Evolutionary conservation across 805 yeast genomes (phyloP).

Genomic region (Saccharomyces eubayanus): DNA sequence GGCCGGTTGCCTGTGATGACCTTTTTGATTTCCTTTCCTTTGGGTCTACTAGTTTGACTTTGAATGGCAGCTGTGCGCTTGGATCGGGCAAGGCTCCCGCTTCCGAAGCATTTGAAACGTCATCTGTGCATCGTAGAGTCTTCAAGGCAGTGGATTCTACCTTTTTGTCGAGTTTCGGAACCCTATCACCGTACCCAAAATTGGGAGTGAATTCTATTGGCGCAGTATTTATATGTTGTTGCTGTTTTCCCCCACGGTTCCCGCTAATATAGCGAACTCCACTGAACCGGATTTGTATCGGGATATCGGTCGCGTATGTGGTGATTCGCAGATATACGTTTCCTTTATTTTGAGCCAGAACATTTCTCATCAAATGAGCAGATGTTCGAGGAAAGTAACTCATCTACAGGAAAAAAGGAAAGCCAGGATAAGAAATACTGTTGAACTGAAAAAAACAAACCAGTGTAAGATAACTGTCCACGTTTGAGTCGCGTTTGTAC

Average conservation of each 20-base stretch:
- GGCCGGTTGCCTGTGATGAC: constrained; percentile 1
- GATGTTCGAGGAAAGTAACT: not conserved
- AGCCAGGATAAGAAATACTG: not conserved
- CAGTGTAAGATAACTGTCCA: not conserved
- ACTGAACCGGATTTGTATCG: not conserved
- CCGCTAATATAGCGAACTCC: not conserved
- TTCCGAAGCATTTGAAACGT: constrained; percentile 9
- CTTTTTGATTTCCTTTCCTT: constrained; percentile 9
- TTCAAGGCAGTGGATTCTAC: constrained; percentile 20
- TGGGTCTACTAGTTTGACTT: constrained; percentile 39
- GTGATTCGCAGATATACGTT: not conserved
- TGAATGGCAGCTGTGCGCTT: constrained; percentile 40
- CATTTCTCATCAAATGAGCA: not conserved
- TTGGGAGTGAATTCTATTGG: constrained; percentile 35
- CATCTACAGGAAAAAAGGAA: not conserved
- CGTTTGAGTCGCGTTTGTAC: not conserved
- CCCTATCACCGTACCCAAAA: constrained; percentile 10
- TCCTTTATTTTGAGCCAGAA: not conserved
- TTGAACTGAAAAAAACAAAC: not conserved
- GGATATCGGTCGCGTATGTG: not conserved
- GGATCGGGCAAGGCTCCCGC: not conserved
- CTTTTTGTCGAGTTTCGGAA: constrained; percentile 1
- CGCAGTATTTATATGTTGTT: constrained; percentile 25
- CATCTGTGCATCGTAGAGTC: constrained; percentile 32
- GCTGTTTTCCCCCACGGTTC: not conserved